Evolutionary conservation across 2,329 filamentous ascomycete genomes (phyloP).

Genomic region (Hypoxylon sp.): DNA sequence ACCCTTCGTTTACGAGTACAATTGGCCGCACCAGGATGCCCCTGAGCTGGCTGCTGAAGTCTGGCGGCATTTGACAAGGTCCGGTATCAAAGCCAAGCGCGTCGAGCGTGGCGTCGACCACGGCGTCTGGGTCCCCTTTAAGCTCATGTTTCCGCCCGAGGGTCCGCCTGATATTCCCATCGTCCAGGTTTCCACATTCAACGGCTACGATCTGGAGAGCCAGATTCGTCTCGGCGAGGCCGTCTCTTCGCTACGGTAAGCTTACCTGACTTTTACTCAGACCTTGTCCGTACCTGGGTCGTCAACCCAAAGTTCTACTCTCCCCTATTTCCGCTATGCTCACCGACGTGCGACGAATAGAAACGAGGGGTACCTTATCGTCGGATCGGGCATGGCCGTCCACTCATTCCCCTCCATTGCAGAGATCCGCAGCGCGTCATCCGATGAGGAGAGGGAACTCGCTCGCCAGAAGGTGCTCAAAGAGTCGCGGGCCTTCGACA

Average conservation of each 20-base stretch:
- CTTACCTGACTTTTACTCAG: too few relatives aligned
- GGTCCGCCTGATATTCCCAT: slow-evolving; percentile 44
- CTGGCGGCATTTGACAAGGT: slow-evolving; percentile 39
- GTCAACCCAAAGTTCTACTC: background rate
- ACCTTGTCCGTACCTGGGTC: background rate
- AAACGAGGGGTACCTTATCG: slow-evolving; percentile 42
- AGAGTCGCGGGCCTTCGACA: slow-evolving; percentile 45
- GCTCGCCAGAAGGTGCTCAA: slow-evolving; percentile 31
- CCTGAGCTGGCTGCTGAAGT: slow-evolving; percentile 43
- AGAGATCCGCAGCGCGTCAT: slow-evolving; percentile 30
- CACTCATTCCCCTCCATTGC: slow-evolving; percentile 45
- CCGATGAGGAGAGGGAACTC: slow-evolving; percentile 29
- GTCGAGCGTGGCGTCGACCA: slow-evolving; percentile 46
- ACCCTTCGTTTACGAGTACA: slow-evolving; percentile 47
- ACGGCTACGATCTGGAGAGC: slow-evolving; percentile 44
- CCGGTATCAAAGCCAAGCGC: slow-evolving; percentile 46
- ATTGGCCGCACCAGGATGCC: slow-evolving; percentile 45
- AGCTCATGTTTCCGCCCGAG: slow-evolving; percentile 46
- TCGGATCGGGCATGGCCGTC: slow-evolving; percentile 46
- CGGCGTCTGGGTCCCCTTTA: slow-evolving; percentile 47
- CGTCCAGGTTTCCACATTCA: slow-evolving; percentile 46
- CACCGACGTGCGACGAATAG: slow-evolving; percentile 4
- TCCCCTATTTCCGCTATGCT: background rate
- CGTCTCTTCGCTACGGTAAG: slow-evolving; percentile 39
- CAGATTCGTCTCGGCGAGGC: slow-evolving; percentile 46